Conservation (phyloP, 2,329 filamentous ascomycete genomes). For the Claviceps sp. region DNA sequence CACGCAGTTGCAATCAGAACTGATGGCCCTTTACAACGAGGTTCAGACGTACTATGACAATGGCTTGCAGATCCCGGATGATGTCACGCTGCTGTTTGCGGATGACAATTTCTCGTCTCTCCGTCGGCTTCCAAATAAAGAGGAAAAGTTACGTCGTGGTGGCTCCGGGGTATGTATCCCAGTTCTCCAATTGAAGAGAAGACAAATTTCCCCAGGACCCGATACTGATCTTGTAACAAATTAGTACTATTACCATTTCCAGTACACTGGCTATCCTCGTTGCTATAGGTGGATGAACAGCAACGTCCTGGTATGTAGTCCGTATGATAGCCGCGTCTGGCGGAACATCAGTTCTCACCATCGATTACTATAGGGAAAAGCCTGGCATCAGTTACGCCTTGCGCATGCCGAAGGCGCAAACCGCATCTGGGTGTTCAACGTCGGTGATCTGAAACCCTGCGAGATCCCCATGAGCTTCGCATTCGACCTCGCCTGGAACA, state of each 20-base stretch:
- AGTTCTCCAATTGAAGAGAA: no score
- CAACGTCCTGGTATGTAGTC: constrained; percentile 32
- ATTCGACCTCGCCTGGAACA: constrained; percentile 44
- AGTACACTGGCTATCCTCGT: constrained; percentile 48
- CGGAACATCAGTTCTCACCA: not conserved
- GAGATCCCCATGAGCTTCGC: constrained; percentile 42
- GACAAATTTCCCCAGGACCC: no score
- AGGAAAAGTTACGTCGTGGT: constrained; percentile 38
- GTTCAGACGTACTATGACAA: constrained; percentile 49
- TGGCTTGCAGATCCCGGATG: constrained; percentile 44
- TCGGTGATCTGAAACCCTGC: constrained; percentile 47
- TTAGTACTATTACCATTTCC: constrained; percentile 39
- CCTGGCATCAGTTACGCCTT: constrained; percentile 39
- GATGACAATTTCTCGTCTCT: constrained; percentile 53
- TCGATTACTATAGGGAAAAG: constrained; percentile 16
- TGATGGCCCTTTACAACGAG: constrained; percentile 54
- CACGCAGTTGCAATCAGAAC: constrained; percentile 24
- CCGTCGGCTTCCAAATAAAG: constrained; percentile 37
- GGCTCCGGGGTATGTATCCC: constrained; percentile 36
- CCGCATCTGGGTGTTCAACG: constrained; percentile 49
- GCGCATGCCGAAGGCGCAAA: constrained; percentile 34
- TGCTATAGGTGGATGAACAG: constrained; percentile 52
- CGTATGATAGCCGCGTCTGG: not conserved
- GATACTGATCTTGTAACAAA: constrained; percentile 6
- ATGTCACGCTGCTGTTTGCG: constrained; percentile 47